Evolutionary conservation across 2,329 filamentous ascomycete species (phyloP).

Genomic region (Aulographum hederae): DNA sequence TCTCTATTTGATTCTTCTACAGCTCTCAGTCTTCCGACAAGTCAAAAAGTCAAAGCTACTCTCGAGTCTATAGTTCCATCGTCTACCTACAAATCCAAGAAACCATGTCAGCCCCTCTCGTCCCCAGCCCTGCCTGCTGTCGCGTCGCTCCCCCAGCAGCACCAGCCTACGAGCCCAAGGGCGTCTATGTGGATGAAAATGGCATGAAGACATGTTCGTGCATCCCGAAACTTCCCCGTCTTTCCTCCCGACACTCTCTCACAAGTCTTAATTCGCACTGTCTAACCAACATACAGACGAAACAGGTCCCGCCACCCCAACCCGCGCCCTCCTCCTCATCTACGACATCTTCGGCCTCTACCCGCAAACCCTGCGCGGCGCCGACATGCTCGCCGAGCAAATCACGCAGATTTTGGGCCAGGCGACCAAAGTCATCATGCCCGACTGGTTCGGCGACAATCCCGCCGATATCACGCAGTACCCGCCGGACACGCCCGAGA

Average conservation of each 20-base stretch:
- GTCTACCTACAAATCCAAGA: no score
- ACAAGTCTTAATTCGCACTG: background rate
- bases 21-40: no score
- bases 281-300: constrained; percentile 1
- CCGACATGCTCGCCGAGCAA: constrained; percentile 2
- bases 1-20: no score
- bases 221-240: background rate
- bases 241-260: background rate
- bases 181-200: background rate
- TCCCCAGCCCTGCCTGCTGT: constrained; percentile 1
- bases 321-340: constrained; percentile 1
- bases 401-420: background rate
- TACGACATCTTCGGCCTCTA: constrained; percentile 4
- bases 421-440: constrained; percentile 1
- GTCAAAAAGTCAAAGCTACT: no score
- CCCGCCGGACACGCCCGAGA: constrained; percentile 3
- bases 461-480: constrained; percentile 2
- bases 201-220: constrained; percentile 2
- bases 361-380: constrained; percentile 3
- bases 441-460: constrained; percentile 1
- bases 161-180: constrained; percentile 1
- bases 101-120: no score
- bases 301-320: background rate
- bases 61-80: no score
- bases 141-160: background rate